Evolutionary conservation across 352 stramenopile species (phyloP).

Genomic region (Salisapilia sapeloensis): DNA sequence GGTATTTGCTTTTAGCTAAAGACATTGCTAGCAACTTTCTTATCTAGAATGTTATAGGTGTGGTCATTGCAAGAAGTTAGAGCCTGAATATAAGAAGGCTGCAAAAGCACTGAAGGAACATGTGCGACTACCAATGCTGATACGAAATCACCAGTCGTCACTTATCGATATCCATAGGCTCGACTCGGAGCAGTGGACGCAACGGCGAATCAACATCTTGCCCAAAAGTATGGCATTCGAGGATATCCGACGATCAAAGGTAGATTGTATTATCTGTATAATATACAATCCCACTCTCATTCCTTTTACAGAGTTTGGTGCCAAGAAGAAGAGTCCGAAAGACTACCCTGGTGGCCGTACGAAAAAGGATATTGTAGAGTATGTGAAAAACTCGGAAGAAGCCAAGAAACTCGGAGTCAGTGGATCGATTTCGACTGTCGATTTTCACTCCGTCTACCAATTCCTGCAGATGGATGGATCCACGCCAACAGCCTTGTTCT

Average conservation of each 20-base stretch:
- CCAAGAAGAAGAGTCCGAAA: slow-evolving; percentile 61
- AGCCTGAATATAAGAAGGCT: slow-evolving; percentile 78
- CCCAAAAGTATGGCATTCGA: slow-evolving; percentile 60
- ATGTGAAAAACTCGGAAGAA: slow-evolving; percentile 47
- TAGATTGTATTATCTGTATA: slow-evolving; percentile 1
- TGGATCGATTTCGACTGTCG: slow-evolving; percentile 19
- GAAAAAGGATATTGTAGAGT: slow-evolving; percentile 42
- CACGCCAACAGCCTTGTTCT: slow-evolving; percentile 45
- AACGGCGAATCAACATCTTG: slow-evolving; percentile 33
- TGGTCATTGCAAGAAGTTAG: slow-evolving; percentile 83
- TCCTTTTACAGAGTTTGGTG: slow-evolving; percentile 28
- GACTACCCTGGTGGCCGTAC: slow-evolving; percentile 57
- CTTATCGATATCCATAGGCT: slow-evolving; percentile 14
- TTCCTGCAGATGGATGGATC: slow-evolving; percentile 32
- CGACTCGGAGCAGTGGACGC: slow-evolving; percentile 51
- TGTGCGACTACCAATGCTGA: slow-evolving; percentile 7
- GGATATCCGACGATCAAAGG: slow-evolving; percentile 73
- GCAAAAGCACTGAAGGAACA: slow-evolving; percentile 76
- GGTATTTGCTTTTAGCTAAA: slow-evolving; percentile 10
- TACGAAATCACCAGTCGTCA: slow-evolving; percentile 1
- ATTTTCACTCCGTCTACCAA: slow-evolving; percentile 26
- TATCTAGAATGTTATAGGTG: slow-evolving; percentile 21
- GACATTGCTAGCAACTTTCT: neutral
- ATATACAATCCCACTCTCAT: no score
- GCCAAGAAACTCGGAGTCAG: slow-evolving; percentile 52